Evolutionary conservation across 768 basidiomycete species (phyloP).

Genomic region (Boletus huronensis): DNA sequence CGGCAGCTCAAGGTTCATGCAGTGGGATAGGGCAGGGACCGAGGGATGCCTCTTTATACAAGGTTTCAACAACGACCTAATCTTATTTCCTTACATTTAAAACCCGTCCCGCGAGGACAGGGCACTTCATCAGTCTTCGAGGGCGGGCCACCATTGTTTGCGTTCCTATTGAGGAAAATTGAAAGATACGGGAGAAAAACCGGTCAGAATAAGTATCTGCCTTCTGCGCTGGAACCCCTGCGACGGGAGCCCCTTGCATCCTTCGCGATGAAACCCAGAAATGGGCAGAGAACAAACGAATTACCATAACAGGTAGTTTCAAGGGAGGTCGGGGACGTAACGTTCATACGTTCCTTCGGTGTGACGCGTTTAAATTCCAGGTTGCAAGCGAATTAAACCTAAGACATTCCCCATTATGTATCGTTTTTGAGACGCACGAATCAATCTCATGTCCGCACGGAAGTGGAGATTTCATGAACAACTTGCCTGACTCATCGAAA

Average conservation of each 20-base stretch:
- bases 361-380: constrained; percentile 31
- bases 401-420: constrained; percentile 22
- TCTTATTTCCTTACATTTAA: constrained; percentile 31
- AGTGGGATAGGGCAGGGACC: constrained; percentile 30
- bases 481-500: constrained; percentile 13
- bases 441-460: constrained; percentile 23
- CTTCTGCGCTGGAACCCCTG: constrained; percentile 37
- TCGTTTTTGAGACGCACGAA: constrained; percentile 12
- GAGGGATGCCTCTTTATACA: constrained; percentile 34
- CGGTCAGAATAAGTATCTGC: constrained; percentile 28
- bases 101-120: constrained; percentile 23
- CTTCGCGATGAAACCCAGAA: constrained; percentile 30
- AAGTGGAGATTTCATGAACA: constrained; percentile 15
- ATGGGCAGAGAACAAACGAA: constrained; percentile 35
- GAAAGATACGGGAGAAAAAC: constrained; percentile 29
- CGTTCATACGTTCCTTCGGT: constrained; percentile 25
- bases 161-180: constrained; percentile 31
- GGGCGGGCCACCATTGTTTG: constrained; percentile 31
- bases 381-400: constrained; percentile 27
- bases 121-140: constrained; percentile 20
- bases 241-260: constrained; percentile 20
- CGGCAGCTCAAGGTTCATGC: constrained; percentile 37
- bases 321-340: constrained; percentile 36
- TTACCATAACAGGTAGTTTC: constrained; percentile 36
- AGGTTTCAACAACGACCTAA: constrained; percentile 30